Conservation (phyloP, 2,329 filamentous ascomycete species). For the Knufia fluminis region DNA sequence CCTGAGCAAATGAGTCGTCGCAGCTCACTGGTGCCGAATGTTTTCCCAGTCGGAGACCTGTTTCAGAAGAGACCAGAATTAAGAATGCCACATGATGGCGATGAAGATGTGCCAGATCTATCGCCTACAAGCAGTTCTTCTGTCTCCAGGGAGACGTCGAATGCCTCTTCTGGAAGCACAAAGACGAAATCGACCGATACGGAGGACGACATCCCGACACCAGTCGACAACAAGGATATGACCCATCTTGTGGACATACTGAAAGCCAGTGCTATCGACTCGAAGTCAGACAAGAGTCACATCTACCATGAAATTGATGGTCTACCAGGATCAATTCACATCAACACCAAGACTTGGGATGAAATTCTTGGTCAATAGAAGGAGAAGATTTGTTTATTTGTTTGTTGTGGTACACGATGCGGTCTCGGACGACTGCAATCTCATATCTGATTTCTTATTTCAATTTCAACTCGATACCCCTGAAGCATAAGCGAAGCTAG, state of each 20-base stretch:
- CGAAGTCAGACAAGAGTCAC: not conserved
- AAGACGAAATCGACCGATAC: conserved; percentile 14
- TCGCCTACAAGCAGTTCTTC: conserved; percentile 9
- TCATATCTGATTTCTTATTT: not conserved
- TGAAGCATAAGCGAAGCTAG: not conserved
- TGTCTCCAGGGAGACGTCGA: conserved; percentile 21
- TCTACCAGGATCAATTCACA: conserved; percentile 17
- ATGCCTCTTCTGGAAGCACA: conserved; percentile 13
- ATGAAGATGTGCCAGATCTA: conserved; percentile 10
- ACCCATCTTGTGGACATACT: conserved; percentile 14
- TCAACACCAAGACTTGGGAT: conserved; percentile 23
- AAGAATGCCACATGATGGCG: conserved; percentile 3
- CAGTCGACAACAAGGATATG: conserved; percentile 9
- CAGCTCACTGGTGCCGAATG: conserved; percentile 5
- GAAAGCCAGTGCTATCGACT: conserved; percentile 8
- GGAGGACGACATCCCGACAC: conserved; percentile 6
- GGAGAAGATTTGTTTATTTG: not conserved
- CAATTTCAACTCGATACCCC: not conserved
- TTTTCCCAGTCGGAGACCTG: conserved; percentile 12
- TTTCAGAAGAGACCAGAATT: conserved; percentile 5
- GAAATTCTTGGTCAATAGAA: conserved; percentile 11
- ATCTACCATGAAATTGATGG: conserved; percentile 4
- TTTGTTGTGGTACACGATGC: not conserved
- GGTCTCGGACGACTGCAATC: not conserved
- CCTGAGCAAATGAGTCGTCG: conserved; percentile 7